Evolutionary conservation across 2,329 filamentous ascomycete species (phyloP), one percentile per base, ranked within the genome.

Genomic region (Pseudopyrenochaeta lycopersici): DNA sequence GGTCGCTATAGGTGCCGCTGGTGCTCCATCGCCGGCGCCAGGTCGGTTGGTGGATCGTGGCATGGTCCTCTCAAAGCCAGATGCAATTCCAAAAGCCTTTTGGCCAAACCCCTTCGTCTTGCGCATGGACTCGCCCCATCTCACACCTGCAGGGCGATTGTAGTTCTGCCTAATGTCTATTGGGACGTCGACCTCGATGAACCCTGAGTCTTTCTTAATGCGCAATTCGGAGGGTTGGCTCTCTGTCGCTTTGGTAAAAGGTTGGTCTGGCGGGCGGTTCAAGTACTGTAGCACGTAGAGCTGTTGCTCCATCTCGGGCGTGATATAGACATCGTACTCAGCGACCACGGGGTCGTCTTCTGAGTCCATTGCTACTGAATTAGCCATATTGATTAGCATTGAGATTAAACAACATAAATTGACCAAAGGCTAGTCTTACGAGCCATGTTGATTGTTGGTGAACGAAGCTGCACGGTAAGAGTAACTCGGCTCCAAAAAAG

Each of bases 141-240:
- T 84, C 46, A 95, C 79, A 42, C 92, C 94, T 78, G 94, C 92
- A 62, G 85, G 84, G 62, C 89, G 85, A 78, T 98, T 92, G 81
- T 97, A 98, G 70, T 91, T 89, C 74, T 42, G 36, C 87, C 88
- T 79, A 88, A 75, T 70, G 52, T 75, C 87, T 65, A 97, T 82
- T 4, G 92, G 91, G n/a, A 97, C 84, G 74, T 99, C 95, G 46
- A 98, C 82, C 78, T 99, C 95, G 51, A 97, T 82, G 78, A 97
- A 90, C 50, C 93, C 93, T 0, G 90, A 86, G 51, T 84, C 80
- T 12, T 88, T 85, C 80, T 98, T 99, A 73, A 97, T 80, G 63
- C 94, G 91, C 67, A 98, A 81, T 66, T 90, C 87, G 14, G 85
- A 80, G 10, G 94, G 90, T 49, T 83, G 81, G 14, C 79, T 77